Evolutionary conservation across 2,329 filamentous ascomycete species (phyloP).

Genomic region (Beauveria varroae): DNA sequence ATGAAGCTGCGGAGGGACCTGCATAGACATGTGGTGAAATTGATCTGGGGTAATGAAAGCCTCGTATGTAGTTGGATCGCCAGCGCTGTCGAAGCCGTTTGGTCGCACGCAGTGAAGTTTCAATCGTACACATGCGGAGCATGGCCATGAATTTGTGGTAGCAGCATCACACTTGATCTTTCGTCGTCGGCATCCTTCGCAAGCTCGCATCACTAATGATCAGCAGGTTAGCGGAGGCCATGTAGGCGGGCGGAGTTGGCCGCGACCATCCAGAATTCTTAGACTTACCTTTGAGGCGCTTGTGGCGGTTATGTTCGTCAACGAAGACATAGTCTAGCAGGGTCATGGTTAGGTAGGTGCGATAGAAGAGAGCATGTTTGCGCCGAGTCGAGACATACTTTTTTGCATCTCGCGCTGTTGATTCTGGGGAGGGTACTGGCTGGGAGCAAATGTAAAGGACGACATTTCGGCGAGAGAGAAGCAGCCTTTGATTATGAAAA

Average conservation of each 20-base stretch:
- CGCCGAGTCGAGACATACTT: background rate
- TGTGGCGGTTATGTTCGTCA: slow-evolving; percentile 96
- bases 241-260: background rate
- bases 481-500: slow-evolving; percentile 55
- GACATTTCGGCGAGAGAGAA: slow-evolving; percentile 62
- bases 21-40: slow-evolving; percentile 45
- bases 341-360: slow-evolving; percentile 23
- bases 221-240: background rate
- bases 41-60: slow-evolving; percentile 24
- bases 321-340: slow-evolving; percentile 92
- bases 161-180: slow-evolving; percentile 99
- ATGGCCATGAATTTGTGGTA: slow-evolving; percentile 96
- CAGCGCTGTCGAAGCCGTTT: slow-evolving; percentile 57
- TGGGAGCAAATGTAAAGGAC: slow-evolving; percentile 68
- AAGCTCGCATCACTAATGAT: slow-evolving; percentile 81
- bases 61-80: slow-evolving; percentile 27
- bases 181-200: slow-evolving; percentile 85
- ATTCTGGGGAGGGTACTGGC: slow-evolving; percentile 34
- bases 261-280: background rate
- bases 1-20: slow-evolving; percentile 34
- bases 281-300: slow-evolving; percentile 77
- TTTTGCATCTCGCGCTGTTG: slow-evolving; percentile 37
- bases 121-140: slow-evolving; percentile 82
- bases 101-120: slow-evolving; percentile 92
- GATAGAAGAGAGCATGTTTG: background rate